These are phyloP conservation scores for Pseudocercospora musae DNA, from an alignment of 2,329 filamentous ascomycete genomes.

Conservation along the genomic window DNA sequence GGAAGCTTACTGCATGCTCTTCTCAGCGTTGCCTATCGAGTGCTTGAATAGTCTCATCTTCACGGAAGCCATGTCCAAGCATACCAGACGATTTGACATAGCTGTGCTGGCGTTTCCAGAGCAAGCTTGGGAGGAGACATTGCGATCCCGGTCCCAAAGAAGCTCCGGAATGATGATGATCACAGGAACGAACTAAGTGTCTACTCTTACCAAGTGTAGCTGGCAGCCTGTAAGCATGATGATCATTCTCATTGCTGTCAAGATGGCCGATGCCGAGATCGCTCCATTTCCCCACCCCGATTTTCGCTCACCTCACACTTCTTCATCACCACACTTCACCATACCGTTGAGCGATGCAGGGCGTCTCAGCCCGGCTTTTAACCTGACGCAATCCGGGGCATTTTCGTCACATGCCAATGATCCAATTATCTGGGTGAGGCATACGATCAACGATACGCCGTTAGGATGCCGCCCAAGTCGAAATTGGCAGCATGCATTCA, in stretches of 20 bases:
- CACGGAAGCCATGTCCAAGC: constrained; percentile 35
- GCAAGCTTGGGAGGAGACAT: background rate
- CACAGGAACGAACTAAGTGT: background rate
- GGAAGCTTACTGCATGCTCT: background rate
- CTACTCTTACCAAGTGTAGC: too few relatives aligned
- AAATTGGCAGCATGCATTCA: constrained; percentile 7
- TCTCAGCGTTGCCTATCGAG: background rate
- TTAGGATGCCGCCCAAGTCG: constrained; percentile 8
- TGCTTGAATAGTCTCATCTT: background rate
- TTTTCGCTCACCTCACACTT: background rate
- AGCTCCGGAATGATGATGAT: background rate
- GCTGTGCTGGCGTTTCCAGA: background rate
- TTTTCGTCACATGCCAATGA: too few relatives aligned
- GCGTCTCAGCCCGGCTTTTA: background rate
- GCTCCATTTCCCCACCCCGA: background rate
- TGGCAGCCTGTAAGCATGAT: background rate
- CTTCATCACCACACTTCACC: background rate
- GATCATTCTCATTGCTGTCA: background rate
- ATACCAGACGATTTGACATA: constrained; percentile 30
- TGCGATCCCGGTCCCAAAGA: background rate
- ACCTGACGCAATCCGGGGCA: background rate
- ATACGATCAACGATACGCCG: background rate
- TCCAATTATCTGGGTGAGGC: too few relatives aligned
- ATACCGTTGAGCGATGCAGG: background rate
- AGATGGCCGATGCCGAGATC: background rate